Evolutionary conservation across 2,329 filamentous ascomycete genomes (phyloP), one percentile per base, ranked within the genome.

Genomic region (Fusarium sp.): DNA sequence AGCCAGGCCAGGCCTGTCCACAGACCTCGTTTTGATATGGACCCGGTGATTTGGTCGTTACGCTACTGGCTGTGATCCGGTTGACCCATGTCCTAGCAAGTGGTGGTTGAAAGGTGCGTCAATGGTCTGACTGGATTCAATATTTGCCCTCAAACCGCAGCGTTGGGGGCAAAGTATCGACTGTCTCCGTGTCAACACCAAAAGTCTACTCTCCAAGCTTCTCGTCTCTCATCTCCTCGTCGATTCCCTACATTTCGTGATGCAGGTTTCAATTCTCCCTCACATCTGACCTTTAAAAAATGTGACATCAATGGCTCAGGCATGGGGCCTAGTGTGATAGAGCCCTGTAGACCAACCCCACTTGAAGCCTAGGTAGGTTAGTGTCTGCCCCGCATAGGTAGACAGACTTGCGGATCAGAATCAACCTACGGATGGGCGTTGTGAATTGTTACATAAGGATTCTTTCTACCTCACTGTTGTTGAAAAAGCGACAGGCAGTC

Each of bases 301-400:
- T 49, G 58, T 65, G 63, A 65, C 63, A 42, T 53, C 50, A 44
- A 54, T 51, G 58, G 56, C 36, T 45, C 50, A 40, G 36, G 38
- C 19, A 22, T 48, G 46, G 57, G 41, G 38, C 34, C 31, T 51
- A 40, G 53, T 35, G 49, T 29, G 28, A 54, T 36, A 44, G 38
- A 46, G 36, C 58, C 48, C 65, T 54, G 48, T 38, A 51, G 19
- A 25, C 43, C 58, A 61, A 51, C 51, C 64, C 64, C 60, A 51
- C 59, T 56, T 65, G 54, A 57, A 46, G 55, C 26, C 49, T 61
- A 60, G 42, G 6, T 61, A 60, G 42, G 6, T n/a, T 22, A 38
- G 35, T 61, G 42, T 49, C 31, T 59, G 64, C 60, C 64, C 64
- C 64, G 64, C 64, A 67, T 58, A 62, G 47, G 67, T 58, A 62